A percentile compares a stretch with the other conserved stretches of the same genome.
phyloP scores from a whole-genome alignment of 176 grass and related monocot genomes.

The Oryza brachyantha region DNA sequence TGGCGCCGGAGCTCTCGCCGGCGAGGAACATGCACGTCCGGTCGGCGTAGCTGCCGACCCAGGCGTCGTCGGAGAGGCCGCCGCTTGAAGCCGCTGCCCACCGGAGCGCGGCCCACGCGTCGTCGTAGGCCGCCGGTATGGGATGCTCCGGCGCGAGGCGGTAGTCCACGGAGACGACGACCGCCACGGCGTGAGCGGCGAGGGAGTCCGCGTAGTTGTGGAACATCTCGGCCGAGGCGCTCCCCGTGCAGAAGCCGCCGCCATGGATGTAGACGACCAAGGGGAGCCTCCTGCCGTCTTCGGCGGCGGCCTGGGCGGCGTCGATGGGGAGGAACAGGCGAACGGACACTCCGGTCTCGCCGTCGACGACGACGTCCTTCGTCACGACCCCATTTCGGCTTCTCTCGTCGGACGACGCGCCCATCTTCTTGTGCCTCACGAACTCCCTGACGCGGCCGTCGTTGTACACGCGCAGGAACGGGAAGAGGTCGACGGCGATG shows the following conservation, averaged over 20 bases:
- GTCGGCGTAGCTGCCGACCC: constrained; percentile 14
- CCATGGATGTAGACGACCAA: not conserved
- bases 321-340: too few relatives aligned
- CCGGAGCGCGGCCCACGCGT: not conserved
- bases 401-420: too few relatives aligned
- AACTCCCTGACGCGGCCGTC: too few relatives aligned
- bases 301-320: not conserved
- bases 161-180: constrained; percentile 38
- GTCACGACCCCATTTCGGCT: too few relatives aligned
- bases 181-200: not conserved
- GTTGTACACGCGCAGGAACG: too few relatives aligned
- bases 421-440: too few relatives aligned
- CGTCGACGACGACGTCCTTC: too few relatives aligned
- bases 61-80: not conserved
- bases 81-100: constrained; percentile 3
- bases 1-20: not conserved
- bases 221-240: not conserved
- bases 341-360: too few relatives aligned
- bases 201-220: not conserved
- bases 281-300: not conserved
- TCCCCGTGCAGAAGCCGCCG: not conserved
- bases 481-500: too few relatives aligned
- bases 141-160: constrained; percentile 41
- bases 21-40: not conserved
- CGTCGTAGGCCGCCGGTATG: constrained; percentile 29